phyloP scores from a whole-genome alignment of 768 basidiomycete genomes.

The Boletus vinaceobasis region DNA sequence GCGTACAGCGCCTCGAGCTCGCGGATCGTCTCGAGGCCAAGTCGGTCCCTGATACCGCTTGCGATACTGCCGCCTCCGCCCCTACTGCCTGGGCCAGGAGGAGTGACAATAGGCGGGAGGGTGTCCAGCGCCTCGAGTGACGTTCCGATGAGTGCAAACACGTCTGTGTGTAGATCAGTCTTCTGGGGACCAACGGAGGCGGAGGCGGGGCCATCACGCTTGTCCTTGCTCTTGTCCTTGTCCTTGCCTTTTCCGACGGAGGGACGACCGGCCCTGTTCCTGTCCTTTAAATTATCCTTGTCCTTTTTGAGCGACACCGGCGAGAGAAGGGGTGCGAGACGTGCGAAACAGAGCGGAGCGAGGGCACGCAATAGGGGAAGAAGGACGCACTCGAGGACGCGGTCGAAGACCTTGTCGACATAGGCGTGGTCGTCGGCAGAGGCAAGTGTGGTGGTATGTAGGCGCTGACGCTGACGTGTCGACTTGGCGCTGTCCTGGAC shows the following conservation, averaged over 20 bases:
- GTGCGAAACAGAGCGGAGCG: conserved; percentile 18
- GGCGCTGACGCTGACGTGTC: conserved; percentile 11
- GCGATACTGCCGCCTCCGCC: neutral
- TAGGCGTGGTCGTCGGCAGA: neutral
- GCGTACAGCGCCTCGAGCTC: conserved; percentile 24
- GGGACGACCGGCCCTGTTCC: neutral
- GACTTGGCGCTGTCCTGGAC: conserved; percentile 7
- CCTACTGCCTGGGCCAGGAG: too few species aligned
- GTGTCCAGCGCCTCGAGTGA: conserved; percentile 19
- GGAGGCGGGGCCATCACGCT: neutral
- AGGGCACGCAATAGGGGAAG: conserved; percentile 20
- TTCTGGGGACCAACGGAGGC: neutral
- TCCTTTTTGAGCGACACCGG: conserved; percentile 4
- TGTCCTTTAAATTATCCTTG: too few species aligned
- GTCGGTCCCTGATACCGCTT: conserved; percentile 14
- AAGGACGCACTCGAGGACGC: conserved; percentile 19
- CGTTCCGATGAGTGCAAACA: conserved; percentile 22
- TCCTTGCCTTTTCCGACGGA: neutral
- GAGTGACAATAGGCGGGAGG: neutral
- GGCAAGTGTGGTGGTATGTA: neutral
- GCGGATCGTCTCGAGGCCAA: conserved; percentile 29
- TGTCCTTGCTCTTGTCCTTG: conserved; percentile 1
- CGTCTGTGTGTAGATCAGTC: conserved; percentile 21
- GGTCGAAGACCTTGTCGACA: conserved; percentile 15
- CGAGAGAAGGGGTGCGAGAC: conserved; percentile 10